These are phyloP conservation scores for Abrus precatorius DNA, from an alignment of 306 rosid species.

Conservation along the genomic window DNA sequence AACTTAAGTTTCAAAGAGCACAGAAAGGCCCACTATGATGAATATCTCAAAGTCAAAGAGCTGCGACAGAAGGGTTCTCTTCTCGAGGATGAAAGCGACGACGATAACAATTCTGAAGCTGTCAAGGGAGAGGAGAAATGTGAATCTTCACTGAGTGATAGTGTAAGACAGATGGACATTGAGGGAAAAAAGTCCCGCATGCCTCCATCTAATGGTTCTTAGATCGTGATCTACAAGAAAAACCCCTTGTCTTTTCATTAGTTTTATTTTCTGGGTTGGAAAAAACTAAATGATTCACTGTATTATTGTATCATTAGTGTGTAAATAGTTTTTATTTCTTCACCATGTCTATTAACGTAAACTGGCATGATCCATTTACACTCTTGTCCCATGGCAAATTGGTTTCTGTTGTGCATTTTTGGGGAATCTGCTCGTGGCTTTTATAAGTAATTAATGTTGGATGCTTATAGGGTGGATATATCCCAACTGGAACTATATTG, in stretches of 20 bases:
- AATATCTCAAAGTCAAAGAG: constrained; percentile 83
- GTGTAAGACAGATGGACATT: constrained; percentile 75
- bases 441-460: constrained; percentile 6
- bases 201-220: constrained; percentile 66
- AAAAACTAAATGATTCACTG: constrained; percentile 35
- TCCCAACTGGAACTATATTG: not conserved
- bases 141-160: constrained; percentile 64
- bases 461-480: not conserved
- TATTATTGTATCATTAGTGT: constrained; percentile 44
- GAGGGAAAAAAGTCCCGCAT: constrained; percentile 51
- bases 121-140: constrained; percentile 45
- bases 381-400: constrained; percentile 20
- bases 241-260: constrained; percentile 37
- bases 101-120: constrained; percentile 45
- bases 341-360: constrained; percentile 19
- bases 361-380: constrained; percentile 19
- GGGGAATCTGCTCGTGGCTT: constrained; percentile 16
- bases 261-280: constrained; percentile 14
- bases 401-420: constrained; percentile 17
- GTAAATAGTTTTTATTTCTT: constrained; percentile 40
- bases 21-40: constrained; percentile 90
- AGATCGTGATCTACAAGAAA: constrained; percentile 48
- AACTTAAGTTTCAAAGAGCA: constrained; percentile 73
- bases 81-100: constrained; percentile 73
- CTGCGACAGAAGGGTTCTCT: constrained; percentile 64